Percentiles rank a stretch among this genome's conserved stretches.
Conservation (phyloP, 2,329 filamentous ascomycete species). For the Cladophialophora carrionii region DNA sequence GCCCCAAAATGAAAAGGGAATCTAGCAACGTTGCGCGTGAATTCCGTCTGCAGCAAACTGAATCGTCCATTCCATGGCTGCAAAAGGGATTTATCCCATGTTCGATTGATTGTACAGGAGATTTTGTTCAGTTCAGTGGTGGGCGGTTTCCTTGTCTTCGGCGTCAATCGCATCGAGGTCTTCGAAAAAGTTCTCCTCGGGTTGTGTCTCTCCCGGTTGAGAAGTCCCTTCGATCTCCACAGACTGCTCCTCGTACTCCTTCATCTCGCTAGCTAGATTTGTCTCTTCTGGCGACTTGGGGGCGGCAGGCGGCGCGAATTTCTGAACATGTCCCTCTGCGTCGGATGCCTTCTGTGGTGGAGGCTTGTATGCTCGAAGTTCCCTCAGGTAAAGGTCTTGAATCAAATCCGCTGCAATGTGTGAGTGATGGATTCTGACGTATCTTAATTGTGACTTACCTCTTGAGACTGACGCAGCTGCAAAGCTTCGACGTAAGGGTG, state of each 20-base stretch:
- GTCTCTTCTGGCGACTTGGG: slow-evolving; percentile 90
- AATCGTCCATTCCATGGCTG: slow-evolving; percentile 6
- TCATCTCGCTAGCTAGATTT: slow-evolving; percentile 86
- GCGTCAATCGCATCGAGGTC: slow-evolving; percentile 63
- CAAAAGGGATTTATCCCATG: slow-evolving; percentile 21
- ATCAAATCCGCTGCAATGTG: slow-evolving; percentile 79
- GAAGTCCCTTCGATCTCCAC: slow-evolving; percentile 93
- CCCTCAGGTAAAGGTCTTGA: slow-evolving; percentile 95
- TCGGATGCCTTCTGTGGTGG: slow-evolving; percentile 81
- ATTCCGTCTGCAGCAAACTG: neutral
- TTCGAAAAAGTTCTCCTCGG: slow-evolving; percentile 79
- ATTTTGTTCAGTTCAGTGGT: slow-evolving; percentile 30
- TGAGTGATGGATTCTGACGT: slow-evolving; percentile 15
- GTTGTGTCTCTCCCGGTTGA: slow-evolving; percentile 59
- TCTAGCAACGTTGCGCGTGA: neutral
- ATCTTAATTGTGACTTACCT: slow-evolving; percentile 51
- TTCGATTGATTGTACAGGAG: slow-evolving; percentile 28
- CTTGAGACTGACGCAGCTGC: slow-evolving; percentile 61
- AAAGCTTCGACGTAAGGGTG: slow-evolving; percentile 64
- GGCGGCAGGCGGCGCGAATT: slow-evolving; percentile 77
- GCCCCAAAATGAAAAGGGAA: neutral
- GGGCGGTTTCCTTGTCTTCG: slow-evolving; percentile 43
- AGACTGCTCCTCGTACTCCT: slow-evolving; percentile 90
- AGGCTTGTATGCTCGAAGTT: slow-evolving; percentile 94
- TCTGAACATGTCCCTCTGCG: slow-evolving; percentile 86